Evolutionary conservation across 2,329 filamentous ascomycete species (phyloP), one percentile per base, ranked within the genome.

Genomic region (Clonostachys rosea): DNA sequence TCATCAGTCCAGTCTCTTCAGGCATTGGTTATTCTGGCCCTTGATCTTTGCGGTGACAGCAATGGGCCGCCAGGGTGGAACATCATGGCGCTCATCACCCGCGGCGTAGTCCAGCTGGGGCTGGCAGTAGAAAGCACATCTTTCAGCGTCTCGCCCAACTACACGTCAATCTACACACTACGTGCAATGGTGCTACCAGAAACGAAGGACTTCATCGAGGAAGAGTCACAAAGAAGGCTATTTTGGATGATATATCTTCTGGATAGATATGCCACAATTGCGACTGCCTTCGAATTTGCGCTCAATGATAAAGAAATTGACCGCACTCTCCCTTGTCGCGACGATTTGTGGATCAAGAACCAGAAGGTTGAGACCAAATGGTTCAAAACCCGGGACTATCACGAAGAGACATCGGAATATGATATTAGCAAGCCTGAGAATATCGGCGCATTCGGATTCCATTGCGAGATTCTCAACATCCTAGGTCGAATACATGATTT

Each of bases 231-330:
- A 30, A 79, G 91, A 30, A 77, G 91, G 24, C 72, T 96, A 1
- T 95, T 96, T 64, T 96, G 91, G 91, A 92, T 95, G 84, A 84
- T 95, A 11, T 96, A 95, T 60, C 70, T 96, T 12, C 75, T 96
- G 6, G 91, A 96, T 62, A 79, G 91, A 44, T 96, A 95, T 60
- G 90, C 90, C 1, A 96, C 91, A 1, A 85, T 96, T 47, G 86
- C 90, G 1, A 96, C 91, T 0, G 90, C 91, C 0, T 96, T 96
- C 56, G 90, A 96, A 56, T 95, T 96, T 61, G 89, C 89, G 1
- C 70, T 96, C 16, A 86, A 92, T 54, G 90, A 96, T 58, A 89
- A 86, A 59, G 91, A 96, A 59, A 92, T 96, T 41, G 91, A 96
- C 60, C 81, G 91, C 20, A 88, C 83, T 44, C 70, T 96, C 8